phyloP scores from a whole-genome alignment of 169 alveolate genomes.

The Theileria parva region DNA sequence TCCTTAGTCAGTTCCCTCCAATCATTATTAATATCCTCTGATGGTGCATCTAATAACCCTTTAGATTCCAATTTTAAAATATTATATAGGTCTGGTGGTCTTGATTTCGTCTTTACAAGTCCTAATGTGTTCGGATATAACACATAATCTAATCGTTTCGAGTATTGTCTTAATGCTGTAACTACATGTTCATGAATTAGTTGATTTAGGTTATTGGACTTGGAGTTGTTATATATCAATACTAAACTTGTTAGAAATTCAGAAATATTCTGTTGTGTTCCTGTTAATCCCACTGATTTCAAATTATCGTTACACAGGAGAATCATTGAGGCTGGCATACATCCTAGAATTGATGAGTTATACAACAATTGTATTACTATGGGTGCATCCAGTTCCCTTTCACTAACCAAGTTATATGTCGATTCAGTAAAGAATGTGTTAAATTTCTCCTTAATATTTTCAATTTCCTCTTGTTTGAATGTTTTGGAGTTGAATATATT shows the following conservation, averaged over 20 bases:
- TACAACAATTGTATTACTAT: not conserved
- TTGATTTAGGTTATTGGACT: not conserved
- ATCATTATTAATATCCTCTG: slow-evolving; percentile 7
- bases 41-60: not conserved
- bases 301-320: not conserved
- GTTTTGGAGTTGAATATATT: not conserved
- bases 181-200: not conserved
- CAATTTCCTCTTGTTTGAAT: not conserved
- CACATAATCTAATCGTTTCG: not conserved
- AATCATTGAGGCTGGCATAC: not conserved
- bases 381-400: not conserved
- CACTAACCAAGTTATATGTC: not conserved
- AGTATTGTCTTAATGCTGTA: slow-evolving; percentile 4
- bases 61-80: slow-evolving; percentile 12
- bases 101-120: slow-evolving; percentile 13
- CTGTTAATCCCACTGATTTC: not conserved
- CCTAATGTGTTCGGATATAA: not conserved
- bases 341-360: slow-evolving; percentile 9
- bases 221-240: not conserved
- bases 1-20: slow-evolving; percentile 7
- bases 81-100: slow-evolving; percentile 10
- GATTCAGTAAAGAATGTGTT: not conserved
- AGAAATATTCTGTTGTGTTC: not conserved
- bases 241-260: slow-evolving; percentile 1
- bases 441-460: not conserved